phyloP scores from a whole-genome alignment of 768 basidiomycete species.

The Pulveroboletus sp. region DNA sequence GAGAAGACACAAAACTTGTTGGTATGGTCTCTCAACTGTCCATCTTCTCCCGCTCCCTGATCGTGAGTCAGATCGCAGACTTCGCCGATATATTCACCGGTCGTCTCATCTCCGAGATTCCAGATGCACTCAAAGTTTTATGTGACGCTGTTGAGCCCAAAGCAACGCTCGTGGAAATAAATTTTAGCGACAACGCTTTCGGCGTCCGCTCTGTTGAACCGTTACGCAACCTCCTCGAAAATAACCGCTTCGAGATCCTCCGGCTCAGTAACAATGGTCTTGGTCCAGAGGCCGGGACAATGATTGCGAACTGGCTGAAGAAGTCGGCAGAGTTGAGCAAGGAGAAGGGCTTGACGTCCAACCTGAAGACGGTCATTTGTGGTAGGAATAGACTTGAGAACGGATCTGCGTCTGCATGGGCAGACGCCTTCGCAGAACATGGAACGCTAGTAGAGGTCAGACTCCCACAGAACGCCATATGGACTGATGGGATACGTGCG shows the following conservation, averaged over 20 bases:
- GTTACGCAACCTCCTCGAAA: slow-evolving; percentile 82
- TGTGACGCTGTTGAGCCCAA: slow-evolving; percentile 84
- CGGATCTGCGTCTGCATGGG: slow-evolving; percentile 79
- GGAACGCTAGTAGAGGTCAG: slow-evolving; percentile 77
- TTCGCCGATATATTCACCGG: slow-evolving; percentile 98
- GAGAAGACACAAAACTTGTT: slow-evolving; percentile 61
- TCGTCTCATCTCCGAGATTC: slow-evolving; percentile 93
- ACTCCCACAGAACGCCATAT: slow-evolving; percentile 97
- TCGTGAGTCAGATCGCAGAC: slow-evolving; percentile 71
- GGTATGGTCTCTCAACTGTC: slow-evolving; percentile 36
- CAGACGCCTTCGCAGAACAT: slow-evolving; percentile 82
- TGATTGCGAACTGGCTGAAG: slow-evolving; percentile 79
- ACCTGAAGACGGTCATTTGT: slow-evolving; percentile 77
- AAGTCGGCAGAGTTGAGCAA: slow-evolving; percentile 69
- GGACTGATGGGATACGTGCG: slow-evolving; percentile 82
- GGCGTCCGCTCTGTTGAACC: slow-evolving; percentile 93
- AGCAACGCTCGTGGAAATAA: slow-evolving; percentile 75
- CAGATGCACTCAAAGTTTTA: slow-evolving; percentile 78
- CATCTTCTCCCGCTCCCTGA: not conserved
- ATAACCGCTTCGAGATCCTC: slow-evolving; percentile 76
- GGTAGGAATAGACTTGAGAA: slow-evolving; percentile 96
- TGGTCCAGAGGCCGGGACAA: slow-evolving; percentile 80
- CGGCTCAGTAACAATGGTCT: slow-evolving; percentile 96
- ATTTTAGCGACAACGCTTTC: slow-evolving; percentile 95
- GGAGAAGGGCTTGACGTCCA: slow-evolving; percentile 61